Evolutionary conservation across 768 basidiomycete genomes (phyloP), one percentile per base, ranked within the genome.

Genomic region (Flagelloscypha sp.): DNA sequence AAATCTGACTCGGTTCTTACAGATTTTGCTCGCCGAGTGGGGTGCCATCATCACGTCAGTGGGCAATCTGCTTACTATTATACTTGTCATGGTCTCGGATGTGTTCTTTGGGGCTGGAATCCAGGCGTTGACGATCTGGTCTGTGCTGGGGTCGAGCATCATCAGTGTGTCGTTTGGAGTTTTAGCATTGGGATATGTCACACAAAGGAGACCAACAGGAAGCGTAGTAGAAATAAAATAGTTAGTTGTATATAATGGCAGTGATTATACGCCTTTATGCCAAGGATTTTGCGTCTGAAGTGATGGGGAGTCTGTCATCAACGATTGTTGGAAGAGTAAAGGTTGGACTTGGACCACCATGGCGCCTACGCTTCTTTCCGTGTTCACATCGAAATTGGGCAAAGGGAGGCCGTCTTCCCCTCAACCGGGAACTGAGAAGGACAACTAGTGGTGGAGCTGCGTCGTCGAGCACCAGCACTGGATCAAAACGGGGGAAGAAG

Each of bases 21-120:
- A 90, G 87, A 68, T 85, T 36, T 64, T 94, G 3, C 63, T 94
- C 31, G 84, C 84, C 18, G 57, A 85, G 18, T 92, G 86, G 85
- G 89, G 89, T 3, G 89, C 89, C 5, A 76, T 92, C 27, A 73
- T 89, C 27, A 77, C 79, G 7, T 88, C 86, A 2, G 90, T 95
- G 21, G 90, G 89, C 29, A 89, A 76, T 56, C 70, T 98, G n/a
- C 68, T 94, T n/a, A 92, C 92, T 5, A 93, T 94, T 45, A 86
- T 94, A 24, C 69, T 95, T 32, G 85, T 90, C 10, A 74, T 90
- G 30, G 48, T 87, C 11, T 76, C 83, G 27, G 92, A 97, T 57
- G 66, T 82, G 6, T 44, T 80, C 12, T 81, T 90, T 42, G 78
- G 86, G 15, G 67, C 69, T 34, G 76, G 72, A 3, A 54, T 70